These are phyloP conservation scores for Vigna mungo DNA, from an alignment of 306 rosid species.

Conservation along the genomic window DNA sequence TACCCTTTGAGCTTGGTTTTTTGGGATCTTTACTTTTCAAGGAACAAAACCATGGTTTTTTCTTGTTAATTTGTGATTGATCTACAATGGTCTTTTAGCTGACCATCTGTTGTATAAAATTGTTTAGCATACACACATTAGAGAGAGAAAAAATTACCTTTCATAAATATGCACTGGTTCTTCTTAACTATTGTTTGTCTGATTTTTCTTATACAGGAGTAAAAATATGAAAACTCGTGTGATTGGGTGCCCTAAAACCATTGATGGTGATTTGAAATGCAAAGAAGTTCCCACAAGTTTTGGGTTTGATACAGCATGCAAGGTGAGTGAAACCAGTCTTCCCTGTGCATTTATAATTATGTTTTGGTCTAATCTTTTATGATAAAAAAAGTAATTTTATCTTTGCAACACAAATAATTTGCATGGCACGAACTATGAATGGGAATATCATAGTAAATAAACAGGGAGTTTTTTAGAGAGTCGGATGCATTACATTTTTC, in stretches of 20 bases:
- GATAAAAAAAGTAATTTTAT: slow-evolving; percentile 12
- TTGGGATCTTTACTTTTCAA: not conserved
- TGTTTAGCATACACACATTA: not conserved
- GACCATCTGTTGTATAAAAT: slow-evolving; percentile 4
- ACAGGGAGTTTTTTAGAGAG: slow-evolving; percentile 4
- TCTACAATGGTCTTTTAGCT: slow-evolving; percentile 5
- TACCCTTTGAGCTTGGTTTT: not conserved
- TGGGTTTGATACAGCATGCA: slow-evolving; percentile 99
- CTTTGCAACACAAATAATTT: slow-evolving; percentile 14
- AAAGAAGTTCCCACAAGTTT: slow-evolving; percentile 99
- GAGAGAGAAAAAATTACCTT: slow-evolving; percentile 10
- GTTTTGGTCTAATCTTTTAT: slow-evolving; percentile 11
- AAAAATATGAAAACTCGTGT: slow-evolving; percentile 80
- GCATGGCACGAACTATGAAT: not conserved
- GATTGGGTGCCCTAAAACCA: slow-evolving; percentile 98
- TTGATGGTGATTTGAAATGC: slow-evolving; percentile 97
- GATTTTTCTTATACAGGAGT: slow-evolving; percentile 57
- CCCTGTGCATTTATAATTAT: slow-evolving; percentile 24
- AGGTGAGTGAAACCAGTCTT: slow-evolving; percentile 60
- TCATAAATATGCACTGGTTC: not conserved
- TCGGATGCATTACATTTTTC: slow-evolving; percentile 9
- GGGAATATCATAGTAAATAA: not conserved
- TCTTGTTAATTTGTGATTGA: slow-evolving; percentile 29
- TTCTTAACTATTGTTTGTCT: slow-evolving; percentile 35
- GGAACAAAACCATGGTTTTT: slow-evolving; percentile 23